phyloP scores from a whole-genome alignment of 2,329 filamentous ascomycete species.

The Mycosphaerella sp. region DNA sequence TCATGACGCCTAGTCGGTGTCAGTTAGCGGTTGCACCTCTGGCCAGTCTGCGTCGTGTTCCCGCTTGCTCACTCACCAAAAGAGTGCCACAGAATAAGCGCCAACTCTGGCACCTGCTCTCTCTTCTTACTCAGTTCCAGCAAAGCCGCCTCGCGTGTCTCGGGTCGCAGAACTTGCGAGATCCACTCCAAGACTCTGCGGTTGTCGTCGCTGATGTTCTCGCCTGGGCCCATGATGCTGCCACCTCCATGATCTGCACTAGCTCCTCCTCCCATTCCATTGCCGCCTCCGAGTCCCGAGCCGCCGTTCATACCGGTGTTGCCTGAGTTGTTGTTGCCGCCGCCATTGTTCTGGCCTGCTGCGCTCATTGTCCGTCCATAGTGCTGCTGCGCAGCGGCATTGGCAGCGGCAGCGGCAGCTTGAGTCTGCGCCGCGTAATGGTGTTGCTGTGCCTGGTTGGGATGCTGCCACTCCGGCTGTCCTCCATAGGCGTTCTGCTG shows the following conservation, averaged over 20 bases:
- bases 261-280: conserved; percentile 12
- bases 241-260: conserved; percentile 20
- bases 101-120: conserved; percentile 94
- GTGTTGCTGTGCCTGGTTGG: conserved; percentile 52
- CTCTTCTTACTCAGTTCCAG: conserved; percentile 97
- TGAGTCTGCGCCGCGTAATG: conserved; percentile 35
- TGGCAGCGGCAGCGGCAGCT: conserved; percentile 39
- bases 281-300: conserved; percentile 15
- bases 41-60: background rate
- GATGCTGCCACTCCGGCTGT: conserved; percentile 60
- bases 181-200: conserved; percentile 88
- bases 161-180: conserved; percentile 80
- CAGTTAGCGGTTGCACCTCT: background rate
- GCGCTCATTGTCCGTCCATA: conserved; percentile 30
- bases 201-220: conserved; percentile 64
- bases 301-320: conserved; percentile 15
- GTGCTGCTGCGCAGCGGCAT: conserved; percentile 37
- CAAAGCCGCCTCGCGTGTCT: conserved; percentile 80
- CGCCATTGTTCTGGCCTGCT: conserved; percentile 32
- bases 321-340: conserved; percentile 23
- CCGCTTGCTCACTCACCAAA: conserved; percentile 65
- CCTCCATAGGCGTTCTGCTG: conserved; percentile 10
- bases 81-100: conserved; percentile 95
- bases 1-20: conserved; percentile 74
- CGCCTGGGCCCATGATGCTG: conserved; percentile 29